Evolutionary conservation across 768 basidiomycete genomes (phyloP).

Genomic region (Hysterangium stoloniferum): DNA sequence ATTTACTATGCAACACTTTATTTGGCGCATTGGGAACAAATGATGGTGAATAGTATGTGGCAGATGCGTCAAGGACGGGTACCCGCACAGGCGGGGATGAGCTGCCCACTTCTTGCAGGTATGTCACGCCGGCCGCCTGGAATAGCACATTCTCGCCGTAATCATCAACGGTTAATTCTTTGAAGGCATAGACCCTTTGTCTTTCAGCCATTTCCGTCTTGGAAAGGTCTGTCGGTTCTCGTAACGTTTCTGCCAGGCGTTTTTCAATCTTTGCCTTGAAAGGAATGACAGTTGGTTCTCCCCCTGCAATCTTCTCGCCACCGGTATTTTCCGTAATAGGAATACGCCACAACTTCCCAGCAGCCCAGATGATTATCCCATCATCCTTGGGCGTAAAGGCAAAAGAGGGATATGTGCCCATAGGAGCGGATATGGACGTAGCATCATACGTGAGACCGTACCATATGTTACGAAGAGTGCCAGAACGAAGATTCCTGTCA

Average conservation of each 20-base stretch:
- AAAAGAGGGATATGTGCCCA: slow-evolving; percentile 76
- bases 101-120: too few species aligned
- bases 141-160: too few species aligned
- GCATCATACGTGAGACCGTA: too few species aligned
- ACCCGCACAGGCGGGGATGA: too few species aligned
- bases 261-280: slow-evolving; percentile 61
- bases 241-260: slow-evolving; percentile 52
- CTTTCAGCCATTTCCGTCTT: slow-evolving; percentile 44
- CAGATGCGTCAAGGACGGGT: too few species aligned
- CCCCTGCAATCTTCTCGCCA: slow-evolving; percentile 44
- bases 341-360: slow-evolving; percentile 58
- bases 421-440: slow-evolving; percentile 56
- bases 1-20: too few species aligned
- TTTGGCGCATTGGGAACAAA: too few species aligned
- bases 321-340: slow-evolving; percentile 43
- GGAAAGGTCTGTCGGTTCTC: slow-evolving; percentile 40
- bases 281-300: slow-evolving; percentile 37
- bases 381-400: slow-evolving; percentile 54
- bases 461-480: too few species aligned
- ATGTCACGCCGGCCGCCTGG: too few species aligned
- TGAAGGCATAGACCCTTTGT: slow-evolving; percentile 53
- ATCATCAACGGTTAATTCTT: too few species aligned
- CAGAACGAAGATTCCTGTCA: too few species aligned
- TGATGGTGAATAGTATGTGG: too few species aligned
- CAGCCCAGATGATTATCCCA: slow-evolving; percentile 66